A percentile compares a stretch with the other conserved stretches of the same genome.
These are phyloP conservation scores for Penicillium janthinellum DNA, from an alignment of 2,329 filamentous ascomycete genomes.

Conservation along the genomic window DNA sequence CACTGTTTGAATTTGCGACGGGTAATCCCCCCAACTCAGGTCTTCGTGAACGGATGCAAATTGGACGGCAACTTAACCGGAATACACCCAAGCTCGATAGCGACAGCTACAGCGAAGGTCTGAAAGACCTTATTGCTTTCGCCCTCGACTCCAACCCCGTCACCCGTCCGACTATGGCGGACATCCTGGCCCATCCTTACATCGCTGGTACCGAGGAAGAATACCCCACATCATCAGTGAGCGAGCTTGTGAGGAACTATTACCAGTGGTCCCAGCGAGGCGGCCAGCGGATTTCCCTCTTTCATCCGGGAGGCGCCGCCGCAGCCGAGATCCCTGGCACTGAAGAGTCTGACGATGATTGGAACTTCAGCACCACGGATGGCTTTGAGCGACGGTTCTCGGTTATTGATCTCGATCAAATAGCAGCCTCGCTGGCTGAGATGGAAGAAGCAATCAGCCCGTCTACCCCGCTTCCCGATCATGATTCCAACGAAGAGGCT, in stretches of 20 bases:
- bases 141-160: conserved; percentile 47
- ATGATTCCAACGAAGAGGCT: conserved; percentile 32
- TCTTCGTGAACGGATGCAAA: conserved; percentile 50
- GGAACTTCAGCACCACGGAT: conserved; percentile 67
- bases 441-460: conserved; percentile 46
- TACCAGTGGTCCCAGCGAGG: conserved; percentile 53
- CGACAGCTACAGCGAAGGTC: conserved; percentile 46
- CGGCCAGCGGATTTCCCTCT: conserved; percentile 58
- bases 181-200: conserved; percentile 50
- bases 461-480: conserved; percentile 26
- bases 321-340: conserved; percentile 55
- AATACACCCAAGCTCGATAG: conserved; percentile 47
- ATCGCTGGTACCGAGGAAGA: conserved; percentile 45
- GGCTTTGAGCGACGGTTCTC: conserved; percentile 59
- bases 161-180: conserved; percentile 50
- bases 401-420: conserved; percentile 48
- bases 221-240: conserved; percentile 48
- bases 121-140: conserved; percentile 49
- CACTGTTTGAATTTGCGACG: conserved; percentile 52
- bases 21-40: conserved; percentile 53
- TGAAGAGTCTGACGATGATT: conserved; percentile 55
- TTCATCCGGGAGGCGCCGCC: conserved; percentile 61
- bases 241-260: conserved; percentile 51
- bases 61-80: conserved; percentile 48
- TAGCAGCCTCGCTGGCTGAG: conserved; percentile 50